Evolutionary conservation across 2,329 filamentous ascomycete genomes (phyloP), one percentile per base, ranked within the genome.

Genomic region (Fusarium sp.): DNA sequence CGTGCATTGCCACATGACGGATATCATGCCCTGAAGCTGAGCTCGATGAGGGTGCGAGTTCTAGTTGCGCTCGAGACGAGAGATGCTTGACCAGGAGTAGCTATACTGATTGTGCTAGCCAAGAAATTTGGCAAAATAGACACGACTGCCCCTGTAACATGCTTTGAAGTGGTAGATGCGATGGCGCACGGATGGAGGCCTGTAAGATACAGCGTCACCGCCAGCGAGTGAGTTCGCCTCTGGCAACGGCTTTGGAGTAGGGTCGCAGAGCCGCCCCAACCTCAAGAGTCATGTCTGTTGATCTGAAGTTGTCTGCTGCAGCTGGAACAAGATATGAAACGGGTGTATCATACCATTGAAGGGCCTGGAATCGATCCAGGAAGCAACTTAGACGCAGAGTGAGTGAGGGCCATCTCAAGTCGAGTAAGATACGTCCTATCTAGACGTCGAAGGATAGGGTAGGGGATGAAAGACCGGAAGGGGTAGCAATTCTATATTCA

Each of bases 241-340:
- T 64, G 43, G n/a, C 55, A 33, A 66, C 46, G 43, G 16, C 6
- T 63, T 39, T 31, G n/a, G 48, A 38, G 23, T 41, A 21, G 38
- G 50, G 18, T 69, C 69, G 21, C 68, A 58, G 28, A 66, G 69
- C 60, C 55, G 64, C 0, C 52, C 69, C 12, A 63, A 29, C 63
- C 56, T 16, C 60, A 60, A 16, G 64, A 50, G n/a, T 66, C 42
- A 35, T 66, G 69, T 37, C 69, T 74, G 11, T 62, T 60, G 31
- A 68, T 33, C 57, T 52, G 38, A 35, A 12, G 8, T 2, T n/a
- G 24, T 60, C 42, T 67, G 57, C 41, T 20, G 21, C 15, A 15
- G 11, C 11, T 11, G 11, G 41, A 33, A 7, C 6, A 28, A 3
- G 8, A 16, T n/a, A 18, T 3, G 5, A 23, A 16, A 9, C 20